phyloP scores from a whole-genome alignment of 176 grass and related monocot species.

The Oryza punctata region DNA sequence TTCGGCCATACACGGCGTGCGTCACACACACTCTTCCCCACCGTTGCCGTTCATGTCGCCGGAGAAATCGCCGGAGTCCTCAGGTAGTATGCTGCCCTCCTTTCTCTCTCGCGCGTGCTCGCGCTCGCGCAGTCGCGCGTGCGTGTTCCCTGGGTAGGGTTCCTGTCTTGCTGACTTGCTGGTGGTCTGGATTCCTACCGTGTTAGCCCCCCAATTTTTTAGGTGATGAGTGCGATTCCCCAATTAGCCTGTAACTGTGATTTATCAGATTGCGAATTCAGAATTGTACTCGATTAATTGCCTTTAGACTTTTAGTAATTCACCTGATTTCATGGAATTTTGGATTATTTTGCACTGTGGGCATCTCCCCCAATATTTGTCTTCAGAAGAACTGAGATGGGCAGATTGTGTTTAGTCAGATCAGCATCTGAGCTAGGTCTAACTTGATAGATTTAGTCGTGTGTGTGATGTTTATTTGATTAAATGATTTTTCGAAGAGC shows the following conservation, averaged over 20 bases:
- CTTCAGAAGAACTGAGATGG: not conserved
- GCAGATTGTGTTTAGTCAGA: slow-evolving; percentile 13
- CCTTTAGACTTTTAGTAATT: not conserved
- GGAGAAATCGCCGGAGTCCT: slow-evolving; percentile 24
- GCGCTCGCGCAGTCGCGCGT: too few species aligned
- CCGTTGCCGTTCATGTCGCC: slow-evolving; percentile 32
- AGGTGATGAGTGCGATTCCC: not conserved
- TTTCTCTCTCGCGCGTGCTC: not conserved
- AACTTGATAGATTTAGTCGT: not conserved
- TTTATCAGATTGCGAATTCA: not conserved
- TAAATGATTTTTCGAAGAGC: not conserved
- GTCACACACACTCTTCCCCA: not conserved
- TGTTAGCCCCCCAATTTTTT: not conserved
- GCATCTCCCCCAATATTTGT: not conserved
- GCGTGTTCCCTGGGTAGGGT: not conserved
- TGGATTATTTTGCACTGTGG: not conserved
- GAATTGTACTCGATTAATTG: not conserved
- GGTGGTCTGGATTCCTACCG: not conserved
- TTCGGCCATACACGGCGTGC: too few species aligned
- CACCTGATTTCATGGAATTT: not conserved
- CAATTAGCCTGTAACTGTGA: not conserved
- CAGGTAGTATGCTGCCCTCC: slow-evolving; percentile 12
- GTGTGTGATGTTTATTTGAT: not conserved
- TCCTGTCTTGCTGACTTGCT: not conserved
- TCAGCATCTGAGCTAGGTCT: not conserved